Evolutionary conservation across 139 green algal genomes (phyloP).

Genomic region (Edaphochlamys debaryana): DNA sequence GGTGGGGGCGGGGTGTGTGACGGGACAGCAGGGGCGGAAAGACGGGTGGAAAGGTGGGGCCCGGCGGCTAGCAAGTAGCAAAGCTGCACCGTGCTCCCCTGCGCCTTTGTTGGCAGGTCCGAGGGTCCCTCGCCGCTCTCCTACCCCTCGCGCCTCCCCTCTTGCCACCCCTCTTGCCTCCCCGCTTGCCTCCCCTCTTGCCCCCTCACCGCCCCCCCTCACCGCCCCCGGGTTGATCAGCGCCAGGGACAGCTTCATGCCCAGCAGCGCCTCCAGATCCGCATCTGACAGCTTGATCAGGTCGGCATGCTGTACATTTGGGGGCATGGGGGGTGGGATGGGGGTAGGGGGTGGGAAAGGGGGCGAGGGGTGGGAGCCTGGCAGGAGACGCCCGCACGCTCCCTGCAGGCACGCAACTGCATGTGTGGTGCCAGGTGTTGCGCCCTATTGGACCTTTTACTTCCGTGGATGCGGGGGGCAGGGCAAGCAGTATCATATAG

Average conservation of each 20-base stretch:
- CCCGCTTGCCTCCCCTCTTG: neutral
- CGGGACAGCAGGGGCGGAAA: too few species aligned
- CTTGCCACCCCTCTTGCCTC: neutral
- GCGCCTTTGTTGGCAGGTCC: too few species aligned
- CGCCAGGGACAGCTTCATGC: conserved; percentile 61
- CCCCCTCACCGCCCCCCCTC: neutral
- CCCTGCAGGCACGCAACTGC: too few species aligned
- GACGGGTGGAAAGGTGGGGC: neutral
- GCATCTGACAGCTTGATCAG: conserved; percentile 90
- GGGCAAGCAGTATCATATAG: too few species aligned
- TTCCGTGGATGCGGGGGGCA: too few species aligned
- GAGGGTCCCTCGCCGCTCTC: neutral
- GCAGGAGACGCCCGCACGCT: too few species aligned
- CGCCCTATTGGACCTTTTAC: too few species aligned
- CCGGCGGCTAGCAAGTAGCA: too few species aligned
- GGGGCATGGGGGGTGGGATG: neutral
- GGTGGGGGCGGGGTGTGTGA: neutral
- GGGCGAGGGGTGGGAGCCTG: too few species aligned
- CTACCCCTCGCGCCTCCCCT: neutral
- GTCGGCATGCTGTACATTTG: conserved; percentile 57
- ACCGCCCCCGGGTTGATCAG: conserved; percentile 67
- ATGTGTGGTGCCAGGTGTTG: too few species aligned
- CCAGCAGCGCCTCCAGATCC: conserved; percentile 87
- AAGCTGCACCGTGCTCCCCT: too few species aligned
- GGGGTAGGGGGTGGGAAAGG: neutral